Percentiles rank a stretch among this genome's conserved stretches.
Evolutionary conservation across 345 rosid genomes (phyloP).

Genomic region (Aurinia saxatilis): DNA sequence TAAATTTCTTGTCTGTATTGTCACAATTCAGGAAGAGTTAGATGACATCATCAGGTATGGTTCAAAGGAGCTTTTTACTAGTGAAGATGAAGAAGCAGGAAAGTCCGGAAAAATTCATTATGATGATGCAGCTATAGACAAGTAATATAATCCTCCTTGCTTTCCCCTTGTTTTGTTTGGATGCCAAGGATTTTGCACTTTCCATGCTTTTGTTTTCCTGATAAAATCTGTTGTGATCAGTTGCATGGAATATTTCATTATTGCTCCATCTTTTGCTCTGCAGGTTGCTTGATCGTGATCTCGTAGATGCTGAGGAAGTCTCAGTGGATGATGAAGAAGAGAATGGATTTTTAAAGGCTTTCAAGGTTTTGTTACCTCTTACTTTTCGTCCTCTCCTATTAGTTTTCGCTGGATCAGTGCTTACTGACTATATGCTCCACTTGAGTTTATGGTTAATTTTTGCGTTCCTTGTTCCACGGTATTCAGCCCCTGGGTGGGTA

Average conservation of each 20-base stretch:
- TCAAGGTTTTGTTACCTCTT: slow-evolving; percentile 53
- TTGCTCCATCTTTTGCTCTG: slow-evolving; percentile 8
- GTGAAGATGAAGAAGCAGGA: slow-evolving; percentile 91
- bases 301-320: slow-evolving; percentile 75
- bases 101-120: slow-evolving; percentile 98
- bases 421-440: background rate
- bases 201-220: background rate
- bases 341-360: slow-evolving; percentile 93
- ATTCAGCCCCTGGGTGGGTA: background rate
- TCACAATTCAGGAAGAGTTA: slow-evolving; percentile 66
- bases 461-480: background rate
- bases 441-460: background rate
- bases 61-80: slow-evolving; percentile 94
- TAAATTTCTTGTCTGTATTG: slow-evolving; percentile 8
- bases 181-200: background rate
- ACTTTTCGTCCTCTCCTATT: background rate
- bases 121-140: slow-evolving; percentile 89
- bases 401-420: background rate
- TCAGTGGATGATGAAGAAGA: slow-evolving; percentile 89
- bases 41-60: slow-evolving; percentile 98
- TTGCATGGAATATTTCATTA: slow-evolving; percentile 1
- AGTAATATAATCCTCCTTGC: slow-evolving; percentile 37
- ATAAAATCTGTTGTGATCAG: background rate
- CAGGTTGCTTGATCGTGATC: slow-evolving; percentile 94
- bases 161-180: background rate